These are phyloP conservation scores for Silybum marianum DNA, from an alignment of 129 eudicot species.

Conservation along the genomic window DNA sequence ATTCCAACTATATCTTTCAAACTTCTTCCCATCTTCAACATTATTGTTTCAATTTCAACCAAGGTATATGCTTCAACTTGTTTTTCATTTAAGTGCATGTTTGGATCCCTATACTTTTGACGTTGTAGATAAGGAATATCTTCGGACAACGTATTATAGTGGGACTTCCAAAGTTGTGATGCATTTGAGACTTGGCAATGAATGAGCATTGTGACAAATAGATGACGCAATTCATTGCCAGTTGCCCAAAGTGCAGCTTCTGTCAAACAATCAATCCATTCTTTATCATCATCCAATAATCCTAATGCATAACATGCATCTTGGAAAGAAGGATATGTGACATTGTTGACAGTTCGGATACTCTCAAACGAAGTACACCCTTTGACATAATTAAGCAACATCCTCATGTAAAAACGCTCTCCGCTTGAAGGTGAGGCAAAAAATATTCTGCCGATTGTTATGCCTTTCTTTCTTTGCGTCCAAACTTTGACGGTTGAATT, in stretches of 20 bases:
- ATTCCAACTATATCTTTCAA: constrained; percentile 1
- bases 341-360: background rate
- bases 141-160: background rate
- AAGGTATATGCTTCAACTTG: constrained; percentile 13
- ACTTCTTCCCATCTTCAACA: constrained; percentile 2
- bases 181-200: background rate
- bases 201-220: background rate
- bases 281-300: background rate
- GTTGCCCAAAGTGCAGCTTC: background rate
- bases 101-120: background rate
- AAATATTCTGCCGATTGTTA: too few species aligned
- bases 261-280: background rate
- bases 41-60: constrained; percentile 2
- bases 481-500: too few species aligned
- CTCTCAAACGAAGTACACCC: background rate
- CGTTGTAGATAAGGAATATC: background rate
- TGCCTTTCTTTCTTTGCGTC: too few species aligned
- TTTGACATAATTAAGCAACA: constrained; percentile 8
- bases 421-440: too few species aligned
- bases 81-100: background rate
- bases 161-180: background rate
- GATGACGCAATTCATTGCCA: background rate
- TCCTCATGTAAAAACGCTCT: background rate
- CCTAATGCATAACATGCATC: background rate
- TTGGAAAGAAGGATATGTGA: background rate